These are phyloP conservation scores for Alternaria sp. DNA, from an alignment of 2,329 filamentous ascomycete species.

Conservation along the genomic window DNA sequence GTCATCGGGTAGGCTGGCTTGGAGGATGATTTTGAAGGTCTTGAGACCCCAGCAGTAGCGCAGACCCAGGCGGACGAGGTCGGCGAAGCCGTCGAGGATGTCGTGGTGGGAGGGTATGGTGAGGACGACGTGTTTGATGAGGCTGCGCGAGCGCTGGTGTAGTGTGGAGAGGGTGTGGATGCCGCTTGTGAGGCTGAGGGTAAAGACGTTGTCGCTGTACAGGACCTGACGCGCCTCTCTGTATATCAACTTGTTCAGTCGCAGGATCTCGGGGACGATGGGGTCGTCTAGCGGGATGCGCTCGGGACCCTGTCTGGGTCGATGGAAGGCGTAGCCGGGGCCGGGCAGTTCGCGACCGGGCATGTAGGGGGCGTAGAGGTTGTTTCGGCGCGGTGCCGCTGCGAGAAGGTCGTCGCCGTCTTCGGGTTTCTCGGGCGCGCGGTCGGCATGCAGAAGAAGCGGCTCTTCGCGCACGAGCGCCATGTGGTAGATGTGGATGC, in stretches of 20 bases:
- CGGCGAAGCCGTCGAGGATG: conserved; percentile 55
- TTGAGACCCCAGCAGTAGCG: conserved; percentile 56
- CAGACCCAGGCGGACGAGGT: conserved; percentile 53
- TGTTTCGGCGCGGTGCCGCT: background rate
- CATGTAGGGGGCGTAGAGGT: background rate
- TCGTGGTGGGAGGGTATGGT: conserved; percentile 56
- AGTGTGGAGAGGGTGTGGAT: conserved; percentile 48
- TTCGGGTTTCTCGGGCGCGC: conserved; percentile 15
- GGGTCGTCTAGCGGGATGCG: conserved; percentile 33
- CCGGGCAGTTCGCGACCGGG: background rate
- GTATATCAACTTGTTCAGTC: conserved; percentile 49
- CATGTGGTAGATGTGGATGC: conserved; percentile 53
- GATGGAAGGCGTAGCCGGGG: background rate
- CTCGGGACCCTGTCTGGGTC: background rate
- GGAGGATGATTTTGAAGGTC: conserved; percentile 50
- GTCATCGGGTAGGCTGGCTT: conserved; percentile 40
- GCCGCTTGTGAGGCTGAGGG: conserved; percentile 47
- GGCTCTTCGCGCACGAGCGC: conserved; percentile 38
- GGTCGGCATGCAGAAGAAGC: conserved; percentile 36
- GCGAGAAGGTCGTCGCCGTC: conserved; percentile 8
- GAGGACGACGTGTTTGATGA: conserved; percentile 53
- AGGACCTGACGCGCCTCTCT: conserved; percentile 41
- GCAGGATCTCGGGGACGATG: conserved; percentile 48
- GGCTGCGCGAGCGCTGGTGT: conserved; percentile 51
- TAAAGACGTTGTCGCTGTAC: conserved; percentile 43